phyloP scores from a whole-genome alignment of 148 eudicot species.

The Silene conica region DNA sequence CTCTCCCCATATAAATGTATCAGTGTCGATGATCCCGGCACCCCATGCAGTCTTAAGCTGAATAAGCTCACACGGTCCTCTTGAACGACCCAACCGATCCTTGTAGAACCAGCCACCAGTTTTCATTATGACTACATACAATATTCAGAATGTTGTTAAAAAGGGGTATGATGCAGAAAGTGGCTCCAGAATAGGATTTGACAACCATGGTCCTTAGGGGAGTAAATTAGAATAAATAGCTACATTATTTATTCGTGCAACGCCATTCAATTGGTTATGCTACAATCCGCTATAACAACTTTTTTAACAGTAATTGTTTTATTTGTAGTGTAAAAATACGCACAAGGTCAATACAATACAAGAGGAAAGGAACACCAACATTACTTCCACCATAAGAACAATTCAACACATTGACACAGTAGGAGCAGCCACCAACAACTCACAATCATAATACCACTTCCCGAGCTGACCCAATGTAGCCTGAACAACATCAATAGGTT shows the following conservation, averaged over 20 bases:
- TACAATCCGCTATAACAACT: not conserved
- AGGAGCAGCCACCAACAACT: slow-evolving; percentile 20
- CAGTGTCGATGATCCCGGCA: slow-evolving; percentile 75
- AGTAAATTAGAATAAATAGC: not conserved
- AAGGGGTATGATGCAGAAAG: not conserved
- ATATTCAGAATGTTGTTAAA: not conserved
- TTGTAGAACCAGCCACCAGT: slow-evolving; percentile 82
- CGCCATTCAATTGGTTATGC: not conserved
- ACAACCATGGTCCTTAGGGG: not conserved
- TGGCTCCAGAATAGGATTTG: not conserved
- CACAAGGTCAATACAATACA: too few species aligned
- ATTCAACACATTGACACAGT: not conserved
- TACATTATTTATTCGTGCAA: not conserved
- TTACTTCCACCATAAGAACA: not conserved
- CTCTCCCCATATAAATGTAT: slow-evolving; percentile 94
- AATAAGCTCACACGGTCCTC: slow-evolving; percentile 90
- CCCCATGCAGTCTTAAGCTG: slow-evolving; percentile 95
- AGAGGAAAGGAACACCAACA: too few species aligned
- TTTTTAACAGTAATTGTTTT: not conserved
- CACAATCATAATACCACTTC: slow-evolving; percentile 82
- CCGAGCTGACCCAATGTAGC: slow-evolving; percentile 82
- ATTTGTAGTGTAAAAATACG: too few species aligned
- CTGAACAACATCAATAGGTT: slow-evolving; percentile 85
- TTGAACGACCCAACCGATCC: slow-evolving; percentile 84
- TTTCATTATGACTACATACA: slow-evolving; percentile 61